Evolutionary conservation across 176 grass and related monocot species (phyloP).

Genomic region (Triticum monococcum): DNA sequence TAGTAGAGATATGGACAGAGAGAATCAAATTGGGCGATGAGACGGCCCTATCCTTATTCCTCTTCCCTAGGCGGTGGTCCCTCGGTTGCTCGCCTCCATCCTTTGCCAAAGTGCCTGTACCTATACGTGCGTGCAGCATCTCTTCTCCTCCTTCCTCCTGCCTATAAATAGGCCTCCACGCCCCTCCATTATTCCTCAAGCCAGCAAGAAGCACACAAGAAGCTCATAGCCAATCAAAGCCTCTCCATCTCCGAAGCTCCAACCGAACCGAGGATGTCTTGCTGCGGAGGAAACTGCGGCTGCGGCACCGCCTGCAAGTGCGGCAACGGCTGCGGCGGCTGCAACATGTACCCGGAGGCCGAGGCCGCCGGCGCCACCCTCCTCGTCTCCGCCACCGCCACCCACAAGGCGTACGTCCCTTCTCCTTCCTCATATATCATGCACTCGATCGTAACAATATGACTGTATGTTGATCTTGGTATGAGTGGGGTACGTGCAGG

Average conservation of each 20-base stretch:
- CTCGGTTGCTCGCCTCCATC: conserved; percentile 21
- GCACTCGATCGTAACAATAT: not conserved
- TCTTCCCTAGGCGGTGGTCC: conserved; percentile 26
- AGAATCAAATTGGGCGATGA: not conserved
- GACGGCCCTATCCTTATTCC: conserved; percentile 17
- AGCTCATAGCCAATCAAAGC: not conserved
- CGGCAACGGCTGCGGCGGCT: conserved; percentile 54
- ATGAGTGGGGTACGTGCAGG: not conserved
- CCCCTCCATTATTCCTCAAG: conserved; percentile 22
- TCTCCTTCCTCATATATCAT: not conserved
- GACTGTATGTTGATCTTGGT: not conserved
- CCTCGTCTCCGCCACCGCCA: conserved; percentile 18
- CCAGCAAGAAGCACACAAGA: conserved; percentile 14
- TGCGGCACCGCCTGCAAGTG: conserved; percentile 49
- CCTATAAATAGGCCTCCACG: conserved; percentile 25
- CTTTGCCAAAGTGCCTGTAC: not conserved
- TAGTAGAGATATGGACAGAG: not conserved
- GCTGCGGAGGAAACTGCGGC: conserved; percentile 54
- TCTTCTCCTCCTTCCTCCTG: not conserved
- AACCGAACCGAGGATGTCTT: conserved; percentile 51
- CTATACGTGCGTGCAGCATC: not conserved
- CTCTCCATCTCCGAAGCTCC: not conserved
- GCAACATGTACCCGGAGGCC: conserved; percentile 45
- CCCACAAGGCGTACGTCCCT: conserved; percentile 24
- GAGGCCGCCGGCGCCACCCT: conserved; percentile 20